phyloP scores from a whole-genome alignment of 2,329 filamentous ascomycete species.

The Dactylellina haptotyla region DNA sequence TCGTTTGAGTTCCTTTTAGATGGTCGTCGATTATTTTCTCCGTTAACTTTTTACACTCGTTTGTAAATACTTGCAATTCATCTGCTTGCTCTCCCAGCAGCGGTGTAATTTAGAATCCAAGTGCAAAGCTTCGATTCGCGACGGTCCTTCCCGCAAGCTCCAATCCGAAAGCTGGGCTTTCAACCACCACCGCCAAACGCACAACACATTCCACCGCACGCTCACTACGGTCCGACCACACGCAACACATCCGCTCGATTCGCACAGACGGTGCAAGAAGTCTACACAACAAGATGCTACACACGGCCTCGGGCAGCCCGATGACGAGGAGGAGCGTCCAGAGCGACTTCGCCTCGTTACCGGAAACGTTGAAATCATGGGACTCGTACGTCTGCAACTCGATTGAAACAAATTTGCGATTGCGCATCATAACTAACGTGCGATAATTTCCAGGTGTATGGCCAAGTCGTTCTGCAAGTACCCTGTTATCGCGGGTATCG shows the following conservation, averaged over 20 bases:
- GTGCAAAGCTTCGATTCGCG: slow-evolving; percentile 34
- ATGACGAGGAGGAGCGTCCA: slow-evolving; percentile 61
- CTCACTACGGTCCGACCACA: not conserved
- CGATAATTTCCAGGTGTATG: slow-evolving; percentile 35
- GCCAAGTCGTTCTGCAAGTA: slow-evolving; percentile 55
- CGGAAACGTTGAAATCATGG: slow-evolving; percentile 45
- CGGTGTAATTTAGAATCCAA: not conserved
- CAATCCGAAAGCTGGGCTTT: slow-evolving; percentile 45
- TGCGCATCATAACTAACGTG: not conserved
- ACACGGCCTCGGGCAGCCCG: too few species aligned
- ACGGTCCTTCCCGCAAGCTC: slow-evolving; percentile 20
- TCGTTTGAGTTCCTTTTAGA: not conserved
- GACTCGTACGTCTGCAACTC: slow-evolving; percentile 35
- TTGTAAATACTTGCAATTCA: slow-evolving; percentile 16
- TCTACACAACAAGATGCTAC: too few species aligned
- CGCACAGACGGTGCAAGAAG: too few species aligned
- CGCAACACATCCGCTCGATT: not conserved
- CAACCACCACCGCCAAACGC: slow-evolving; percentile 12
- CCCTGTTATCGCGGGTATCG: slow-evolving; percentile 57
- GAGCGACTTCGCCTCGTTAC: slow-evolving; percentile 46
- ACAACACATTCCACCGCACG: slow-evolving; percentile 31
- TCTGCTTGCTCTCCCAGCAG: slow-evolving; percentile 10
- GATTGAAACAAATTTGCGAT: not conserved
- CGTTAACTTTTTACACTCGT: slow-evolving; percentile 15
- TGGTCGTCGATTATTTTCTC: slow-evolving; percentile 9